phyloP scores from a whole-genome alignment of 768 basidiomycete genomes.

The Phylloporus arenicola region DNA sequence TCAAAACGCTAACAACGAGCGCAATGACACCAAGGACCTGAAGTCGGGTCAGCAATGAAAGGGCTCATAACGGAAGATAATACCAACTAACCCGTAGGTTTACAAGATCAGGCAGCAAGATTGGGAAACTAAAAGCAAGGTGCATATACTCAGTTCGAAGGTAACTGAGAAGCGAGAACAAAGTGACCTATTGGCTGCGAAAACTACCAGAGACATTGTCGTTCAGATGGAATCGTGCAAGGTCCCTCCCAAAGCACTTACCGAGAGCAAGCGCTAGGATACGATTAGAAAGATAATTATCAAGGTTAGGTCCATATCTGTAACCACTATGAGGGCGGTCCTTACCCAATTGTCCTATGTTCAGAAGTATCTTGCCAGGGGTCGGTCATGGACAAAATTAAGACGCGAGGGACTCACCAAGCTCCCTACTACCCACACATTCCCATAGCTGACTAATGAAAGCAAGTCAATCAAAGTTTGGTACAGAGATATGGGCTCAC shows the following conservation, averaged over 20 bases:
- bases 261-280: conserved; percentile 35
- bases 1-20: conserved; percentile 44
- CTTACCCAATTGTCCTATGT: conserved; percentile 48
- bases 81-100: conserved; percentile 39
- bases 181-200: conserved; percentile 39
- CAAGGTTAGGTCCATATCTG: background rate
- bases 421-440: conserved; percentile 38
- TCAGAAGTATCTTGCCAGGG: conserved; percentile 38
- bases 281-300: background rate
- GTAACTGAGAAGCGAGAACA: background rate
- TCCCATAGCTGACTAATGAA: conserved; percentile 50
- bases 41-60: background rate
- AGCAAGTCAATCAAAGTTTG: background rate
- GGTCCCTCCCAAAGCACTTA: conserved; percentile 18
- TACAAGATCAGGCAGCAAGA: conserved; percentile 38
- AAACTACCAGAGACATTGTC: conserved; percentile 30
- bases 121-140: conserved; percentile 33
- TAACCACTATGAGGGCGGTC: background rate
- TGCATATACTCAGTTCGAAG: background rate
- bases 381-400: background rate
- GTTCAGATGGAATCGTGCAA: background rate
- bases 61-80: background rate
- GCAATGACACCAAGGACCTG: conserved; percentile 45
- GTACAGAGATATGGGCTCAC: conserved; percentile 30
- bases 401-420: conserved; percentile 35